phyloP scores from a whole-genome alignment of 345 rosid species.

The Toxicodendron radicans region DNA sequence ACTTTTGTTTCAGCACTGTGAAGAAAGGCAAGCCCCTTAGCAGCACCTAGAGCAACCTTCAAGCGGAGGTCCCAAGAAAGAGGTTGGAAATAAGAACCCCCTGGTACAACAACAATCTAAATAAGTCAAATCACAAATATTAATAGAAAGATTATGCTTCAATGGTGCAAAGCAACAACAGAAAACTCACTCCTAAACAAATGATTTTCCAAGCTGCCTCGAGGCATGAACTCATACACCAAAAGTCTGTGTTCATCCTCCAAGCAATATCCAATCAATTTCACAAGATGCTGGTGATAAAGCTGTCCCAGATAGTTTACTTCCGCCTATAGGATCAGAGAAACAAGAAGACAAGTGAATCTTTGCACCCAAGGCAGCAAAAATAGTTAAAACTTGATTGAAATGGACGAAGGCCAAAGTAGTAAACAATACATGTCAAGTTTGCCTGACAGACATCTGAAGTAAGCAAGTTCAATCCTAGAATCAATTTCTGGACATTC shows the following conservation, averaged over 20 bases:
- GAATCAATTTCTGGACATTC: not conserved
- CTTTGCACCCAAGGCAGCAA: not conserved
- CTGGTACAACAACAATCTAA: constrained; percentile 31
- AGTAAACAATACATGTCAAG: not conserved
- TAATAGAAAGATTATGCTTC: not conserved
- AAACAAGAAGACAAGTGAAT: constrained; percentile 8
- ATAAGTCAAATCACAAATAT: not conserved
- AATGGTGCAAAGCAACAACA: not conserved
- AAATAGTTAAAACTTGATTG: not conserved
- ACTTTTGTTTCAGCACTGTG: constrained; percentile 63
- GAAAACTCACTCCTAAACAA: constrained; percentile 61
- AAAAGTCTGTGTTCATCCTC: constrained; percentile 74
- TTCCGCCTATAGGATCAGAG: constrained; percentile 51
- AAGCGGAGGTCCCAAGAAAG: constrained; percentile 73
- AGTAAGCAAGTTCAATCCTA: not conserved
- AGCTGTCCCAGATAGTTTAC: constrained; percentile 72
- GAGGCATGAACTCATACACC: constrained; percentile 77
- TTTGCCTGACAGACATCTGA: constrained; percentile 8
- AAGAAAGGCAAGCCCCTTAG: constrained; percentile 78
- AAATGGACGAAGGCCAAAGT: not conserved
- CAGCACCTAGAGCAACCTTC: constrained; percentile 78
- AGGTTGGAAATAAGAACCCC: constrained; percentile 80
- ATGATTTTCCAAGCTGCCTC: constrained; percentile 81
- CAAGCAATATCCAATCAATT: constrained; percentile 69
- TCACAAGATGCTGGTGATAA: constrained; percentile 67